Evolutionary conservation across 306 rosid genomes (phyloP), one percentile per base, ranked within the genome.

Genomic region (Cucurbita argyrosperma): DNA sequence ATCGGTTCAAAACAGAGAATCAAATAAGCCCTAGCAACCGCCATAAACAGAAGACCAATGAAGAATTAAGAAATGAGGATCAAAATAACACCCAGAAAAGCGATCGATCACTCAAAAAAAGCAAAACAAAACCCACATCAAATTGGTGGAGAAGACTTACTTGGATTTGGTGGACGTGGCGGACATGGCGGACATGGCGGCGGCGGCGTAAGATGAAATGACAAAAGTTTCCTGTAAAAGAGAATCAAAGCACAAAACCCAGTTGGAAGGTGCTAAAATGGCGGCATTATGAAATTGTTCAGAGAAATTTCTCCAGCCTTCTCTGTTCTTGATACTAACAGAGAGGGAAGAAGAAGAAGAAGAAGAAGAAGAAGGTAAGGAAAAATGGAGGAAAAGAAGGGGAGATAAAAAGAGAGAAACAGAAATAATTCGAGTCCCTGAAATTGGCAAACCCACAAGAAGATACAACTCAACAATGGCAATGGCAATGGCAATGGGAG

Each of bases 81-180:
- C 37, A n/a, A 49, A 26, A 83, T 68, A 19, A 76, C 5, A 82
- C 12, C 64, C 61, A 58, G 77, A 38, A 6, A 67, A 68, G 7
- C n/a, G 38, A 76, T 62, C 60, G 64, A 55, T 10, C 69, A 69
- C 45, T 23, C 2, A 13, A 14, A 16, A 69, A 15, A 5, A 3
- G 38, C 4, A 45, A 55, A 43, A 52, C 8, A 7, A 38, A 64
- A 40, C 59, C 82, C 75, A 84, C 55, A 78, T 69, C 88, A 86
- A 96, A 93, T 89, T 90, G 86, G 64, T 37, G 71, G 9, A 72
- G 55, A 74, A 43, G 0, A 82, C 79, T 76, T 74, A 93, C 98
- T 87, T 89, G 73, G 97, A 80, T 84, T 89, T 94, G 71, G 96
- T 77, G 81, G 97, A 86, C 97, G 89, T 94, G 84, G 35, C 1